These are phyloP conservation scores for Rauvolfia tetraphylla DNA, from an alignment of 257 asterid genomes.

Conservation along the genomic window DNA sequence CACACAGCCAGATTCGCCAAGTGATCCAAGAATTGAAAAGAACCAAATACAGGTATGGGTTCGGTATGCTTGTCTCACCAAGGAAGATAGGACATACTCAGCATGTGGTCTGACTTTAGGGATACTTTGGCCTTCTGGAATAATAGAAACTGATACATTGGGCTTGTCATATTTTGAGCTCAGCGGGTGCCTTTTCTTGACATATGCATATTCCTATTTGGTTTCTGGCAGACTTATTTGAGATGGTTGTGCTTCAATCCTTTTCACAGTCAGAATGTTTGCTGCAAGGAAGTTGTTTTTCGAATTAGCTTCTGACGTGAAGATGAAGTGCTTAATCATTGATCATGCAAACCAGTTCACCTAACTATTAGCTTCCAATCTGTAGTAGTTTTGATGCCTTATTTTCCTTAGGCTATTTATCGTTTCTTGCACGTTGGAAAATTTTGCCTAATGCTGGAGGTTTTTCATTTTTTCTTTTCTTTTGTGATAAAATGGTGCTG, in stretches of 20 bases:
- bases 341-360: neutral
- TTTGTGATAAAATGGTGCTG: conserved; percentile 10
- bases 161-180: neutral
- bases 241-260: neutral
- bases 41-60: conserved; percentile 79
- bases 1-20: conserved; percentile 96
- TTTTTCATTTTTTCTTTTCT: neutral
- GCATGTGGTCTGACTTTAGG: neutral
- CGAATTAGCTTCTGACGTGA: no score
- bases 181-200: neutral
- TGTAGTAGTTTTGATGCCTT: neutral
- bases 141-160: neutral
- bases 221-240: neutral
- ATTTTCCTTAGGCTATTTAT: neutral
- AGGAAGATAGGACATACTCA: neutral
- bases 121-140: neutral
- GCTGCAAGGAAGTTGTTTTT: neutral
- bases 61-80: conserved; percentile 10
- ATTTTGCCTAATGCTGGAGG: neutral
- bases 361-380: neutral
- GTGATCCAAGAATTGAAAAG: conserved; percentile 91
- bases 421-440: neutral
- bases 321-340: neutral
- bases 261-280: neutral
- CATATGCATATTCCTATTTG: neutral